These are phyloP conservation scores for Castanea crenata DNA, from an alignment of 306 rosid genomes.

Conservation along the genomic window DNA sequence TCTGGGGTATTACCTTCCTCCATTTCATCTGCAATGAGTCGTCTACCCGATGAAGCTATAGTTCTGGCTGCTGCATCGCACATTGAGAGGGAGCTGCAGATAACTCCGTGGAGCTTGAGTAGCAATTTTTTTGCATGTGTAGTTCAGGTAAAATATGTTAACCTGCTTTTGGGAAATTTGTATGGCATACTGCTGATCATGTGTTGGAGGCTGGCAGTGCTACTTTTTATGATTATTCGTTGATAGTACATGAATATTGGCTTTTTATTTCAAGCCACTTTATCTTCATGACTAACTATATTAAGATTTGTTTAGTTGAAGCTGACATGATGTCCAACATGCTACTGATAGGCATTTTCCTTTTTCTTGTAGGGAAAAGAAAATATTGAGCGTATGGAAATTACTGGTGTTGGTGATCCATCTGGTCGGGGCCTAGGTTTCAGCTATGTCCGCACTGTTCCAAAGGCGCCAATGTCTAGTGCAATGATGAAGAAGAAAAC, in stretches of 20 bases:
- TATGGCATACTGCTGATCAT: slow-evolving; percentile 11
- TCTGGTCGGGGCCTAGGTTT: slow-evolving; percentile 96
- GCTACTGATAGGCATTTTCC: background rate
- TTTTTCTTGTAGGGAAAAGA: slow-evolving; percentile 69
- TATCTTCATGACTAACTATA: background rate
- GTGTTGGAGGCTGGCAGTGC: slow-evolving; percentile 8
- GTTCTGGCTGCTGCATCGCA: slow-evolving; percentile 98
- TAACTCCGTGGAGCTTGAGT: slow-evolving; percentile 99
- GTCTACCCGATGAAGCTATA: slow-evolving; percentile 94
- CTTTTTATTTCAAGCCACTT: background rate
- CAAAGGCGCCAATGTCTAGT: slow-evolving; percentile 79
- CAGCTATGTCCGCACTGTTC: slow-evolving; percentile 83
- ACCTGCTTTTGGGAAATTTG: slow-evolving; percentile 12
- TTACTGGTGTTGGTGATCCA: slow-evolving; percentile 97
- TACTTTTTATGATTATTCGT: background rate
- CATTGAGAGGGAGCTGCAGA: slow-evolving; percentile 92
- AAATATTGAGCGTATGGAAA: slow-evolving; percentile 89
- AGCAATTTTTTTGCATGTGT: slow-evolving; percentile 93
- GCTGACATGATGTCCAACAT: background rate
- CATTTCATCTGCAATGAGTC: slow-evolving; percentile 90
- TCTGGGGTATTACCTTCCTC: slow-evolving; percentile 75
- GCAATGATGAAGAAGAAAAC: slow-evolving; percentile 79
- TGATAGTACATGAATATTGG: background rate
- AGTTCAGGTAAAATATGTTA: slow-evolving; percentile 61
- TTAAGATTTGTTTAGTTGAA: background rate